Base-by-base conservation (phyloP, 129 eudicot species). In the Flaveria ramosissima region DNA sequence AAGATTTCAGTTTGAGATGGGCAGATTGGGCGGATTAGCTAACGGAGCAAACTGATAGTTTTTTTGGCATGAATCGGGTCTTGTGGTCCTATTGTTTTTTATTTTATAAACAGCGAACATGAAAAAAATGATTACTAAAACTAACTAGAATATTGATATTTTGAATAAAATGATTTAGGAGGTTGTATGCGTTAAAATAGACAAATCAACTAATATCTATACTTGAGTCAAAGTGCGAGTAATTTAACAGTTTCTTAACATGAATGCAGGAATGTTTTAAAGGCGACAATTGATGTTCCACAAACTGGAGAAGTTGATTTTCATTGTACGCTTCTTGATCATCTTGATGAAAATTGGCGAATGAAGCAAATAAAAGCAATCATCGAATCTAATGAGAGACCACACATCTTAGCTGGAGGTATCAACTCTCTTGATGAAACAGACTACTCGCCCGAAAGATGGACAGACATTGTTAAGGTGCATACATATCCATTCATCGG, bases 391-490 rank as follows among this genome's bases (percentile, higher is more conserved):
- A 87, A 80, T 24, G 89, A 92, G 36, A 82, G 77, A 32, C 99
- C 99, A 43, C 99, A 94, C 63, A 94, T 94, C 55, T 80, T 94
- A 82, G 99, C 96, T 2, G 97, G 97, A 77, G 97, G 97, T 24
- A 88, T 92, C 17, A 92, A 89, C 77, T 88, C 97, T 20, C 86
- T 94, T 17, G 97, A 94, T 61, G 94, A 89, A 81, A 84, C 96
- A 20, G 99, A 94, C 79, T 94, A 94, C 77, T 94, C 99, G 3
- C 71, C 86, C 6, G 96, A 94, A 71, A 91, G 99, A 89, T 94
- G 99, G 99, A 94, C 92, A 1, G 99, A 94, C 76, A 94, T 94
- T 46, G 90, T 94, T 27, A 91, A 94, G 94, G 99, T 94, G 73
- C 68, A 7, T 19, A 17, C 42, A 11, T 55, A 52, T 13, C 14